Evolutionary conservation across 2,329 filamentous ascomycete genomes (phyloP), one percentile per base, ranked within the genome.

Genomic region (Ophiostoma ips): DNA sequence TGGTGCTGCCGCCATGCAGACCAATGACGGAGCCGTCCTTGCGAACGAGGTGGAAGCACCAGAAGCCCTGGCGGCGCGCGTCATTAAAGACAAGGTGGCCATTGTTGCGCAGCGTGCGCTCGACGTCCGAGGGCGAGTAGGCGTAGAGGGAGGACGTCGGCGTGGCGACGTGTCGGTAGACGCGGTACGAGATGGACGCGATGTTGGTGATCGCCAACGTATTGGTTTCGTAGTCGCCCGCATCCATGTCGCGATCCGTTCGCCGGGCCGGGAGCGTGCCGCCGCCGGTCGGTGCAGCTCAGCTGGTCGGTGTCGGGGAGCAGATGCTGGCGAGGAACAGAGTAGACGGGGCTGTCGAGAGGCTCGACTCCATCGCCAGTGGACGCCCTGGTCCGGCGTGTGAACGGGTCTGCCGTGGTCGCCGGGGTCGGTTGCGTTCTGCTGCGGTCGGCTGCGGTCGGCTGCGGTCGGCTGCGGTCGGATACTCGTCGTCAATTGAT

Each of bases 191-290:
- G 58, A 80, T 63, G 48, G 70, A 73, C 45, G 72, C 68, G 58
- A 79, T 72, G 60, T 77, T 76, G 63, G 71, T 76, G 66, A 79
- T 69, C 59, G 76, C 66, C 59, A 80, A 65, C 54, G 70, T 71
- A 65, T 80, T 80, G 61, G 76, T 80, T 60, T 77, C 75, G 64
- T 77, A 78, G 66, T 79, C 76, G 56, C 74, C 73, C 63, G 72
- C 71, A 64, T 80, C 76, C 76, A 80, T 80, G 61, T 73, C 75
- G 73, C 55, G 58, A 31, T 55, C 49, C 51, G 54, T 51, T 56
- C 54, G 52, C 53, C 51, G 56, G 54, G 56, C 54, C 57, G 52
- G 51, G 50, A 45, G 50, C 51, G 46, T 49, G 50, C 37, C 51
- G 50, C 52, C 47, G 24, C 5, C 24, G 24, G 24, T 28, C 5